Evolutionary conservation across 2,329 filamentous ascomycete species (phyloP).

Genomic region (Purpureocillium takamizusanense): DNA sequence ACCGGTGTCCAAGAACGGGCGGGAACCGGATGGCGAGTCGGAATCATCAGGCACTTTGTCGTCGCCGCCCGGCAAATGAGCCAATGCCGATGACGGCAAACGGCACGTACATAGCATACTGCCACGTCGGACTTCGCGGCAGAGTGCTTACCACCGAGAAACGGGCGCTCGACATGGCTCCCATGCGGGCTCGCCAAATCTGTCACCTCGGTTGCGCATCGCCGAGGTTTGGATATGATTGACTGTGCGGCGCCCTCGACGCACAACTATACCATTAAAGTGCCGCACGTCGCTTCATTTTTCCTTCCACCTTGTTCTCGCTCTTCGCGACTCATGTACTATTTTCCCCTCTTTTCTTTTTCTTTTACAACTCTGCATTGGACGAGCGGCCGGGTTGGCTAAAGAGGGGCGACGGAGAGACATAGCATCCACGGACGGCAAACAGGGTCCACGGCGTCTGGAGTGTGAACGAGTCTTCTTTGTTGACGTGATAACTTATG

Average conservation of each 20-base stretch:
- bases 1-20: conserved; percentile 39
- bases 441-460: conserved; percentile 11
- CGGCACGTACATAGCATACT: no score
- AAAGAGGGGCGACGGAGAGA: conserved; percentile 4
- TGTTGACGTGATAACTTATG: background rate
- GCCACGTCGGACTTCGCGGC: no score
- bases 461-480: conserved; percentile 2
- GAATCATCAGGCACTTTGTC: conserved; percentile 49
- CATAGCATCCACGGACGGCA: conserved; percentile 11
- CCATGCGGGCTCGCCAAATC: no score
- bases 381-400: conserved; percentile 9
- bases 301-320: background rate
- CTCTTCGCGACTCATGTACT: conserved; percentile 9
- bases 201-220: no score
- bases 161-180: no score
- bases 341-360: no score
- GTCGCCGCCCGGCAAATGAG: conserved; percentile 33
- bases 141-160: no score
- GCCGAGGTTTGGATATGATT: no score
- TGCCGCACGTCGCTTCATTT: background rate
- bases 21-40: conserved; percentile 40
- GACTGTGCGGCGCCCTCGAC: no score
- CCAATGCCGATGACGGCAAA: background rate
- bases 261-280: no score
- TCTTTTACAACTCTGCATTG: conserved; percentile 6